phyloP scores from a whole-genome alignment of 2,329 filamentous ascomycete genomes.

The Penicillium sp. region DNA sequence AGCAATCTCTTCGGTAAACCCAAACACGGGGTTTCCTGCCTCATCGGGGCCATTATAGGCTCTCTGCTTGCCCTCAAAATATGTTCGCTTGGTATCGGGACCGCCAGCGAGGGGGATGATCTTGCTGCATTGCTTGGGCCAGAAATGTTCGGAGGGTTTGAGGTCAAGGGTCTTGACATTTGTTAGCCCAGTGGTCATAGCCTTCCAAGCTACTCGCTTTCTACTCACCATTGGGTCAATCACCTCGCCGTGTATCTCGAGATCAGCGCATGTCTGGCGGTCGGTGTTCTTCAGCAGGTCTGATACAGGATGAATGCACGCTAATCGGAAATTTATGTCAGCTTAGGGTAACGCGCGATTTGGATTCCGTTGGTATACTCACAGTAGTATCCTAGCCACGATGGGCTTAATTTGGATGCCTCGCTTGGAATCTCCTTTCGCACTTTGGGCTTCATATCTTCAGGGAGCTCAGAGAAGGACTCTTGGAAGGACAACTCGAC shows the following conservation, averaged over 20 bases:
- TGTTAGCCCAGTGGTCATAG: slow-evolving; percentile 4
- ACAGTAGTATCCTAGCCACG: slow-evolving; percentile 41
- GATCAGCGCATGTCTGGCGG: slow-evolving; percentile 40
- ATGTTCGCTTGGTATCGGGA: slow-evolving; percentile 10
- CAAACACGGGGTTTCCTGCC: slow-evolving; percentile 27
- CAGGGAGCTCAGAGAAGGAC: slow-evolving; percentile 23
- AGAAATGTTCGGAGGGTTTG: slow-evolving; percentile 21
- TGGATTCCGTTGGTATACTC: slow-evolving; percentile 8
- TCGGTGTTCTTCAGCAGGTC: slow-evolving; percentile 24
- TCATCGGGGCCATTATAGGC: slow-evolving; percentile 11
- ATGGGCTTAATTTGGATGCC: slow-evolving; percentile 10
- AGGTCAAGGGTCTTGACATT: slow-evolving; percentile 26
- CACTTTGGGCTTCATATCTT: slow-evolving; percentile 20
- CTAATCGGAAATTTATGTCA: slow-evolving; percentile 19
- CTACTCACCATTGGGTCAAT: slow-evolving; percentile 30
- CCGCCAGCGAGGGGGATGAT: slow-evolving; percentile 20
- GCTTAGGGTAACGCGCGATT: background rate
- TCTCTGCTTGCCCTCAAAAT: slow-evolving; percentile 30
- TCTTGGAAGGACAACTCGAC: slow-evolving; percentile 29
- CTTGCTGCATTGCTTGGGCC: slow-evolving; percentile 29
- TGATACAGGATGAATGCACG: slow-evolving; percentile 40
- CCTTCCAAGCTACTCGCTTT: slow-evolving; percentile 17
- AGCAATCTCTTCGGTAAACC: slow-evolving; percentile 37
- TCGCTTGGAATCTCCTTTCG: slow-evolving; percentile 15
- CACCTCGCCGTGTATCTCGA: slow-evolving; percentile 23